Evolutionary conservation across 2,329 filamentous ascomycete species (phyloP).

Genomic region (Cercospora sp.): DNA sequence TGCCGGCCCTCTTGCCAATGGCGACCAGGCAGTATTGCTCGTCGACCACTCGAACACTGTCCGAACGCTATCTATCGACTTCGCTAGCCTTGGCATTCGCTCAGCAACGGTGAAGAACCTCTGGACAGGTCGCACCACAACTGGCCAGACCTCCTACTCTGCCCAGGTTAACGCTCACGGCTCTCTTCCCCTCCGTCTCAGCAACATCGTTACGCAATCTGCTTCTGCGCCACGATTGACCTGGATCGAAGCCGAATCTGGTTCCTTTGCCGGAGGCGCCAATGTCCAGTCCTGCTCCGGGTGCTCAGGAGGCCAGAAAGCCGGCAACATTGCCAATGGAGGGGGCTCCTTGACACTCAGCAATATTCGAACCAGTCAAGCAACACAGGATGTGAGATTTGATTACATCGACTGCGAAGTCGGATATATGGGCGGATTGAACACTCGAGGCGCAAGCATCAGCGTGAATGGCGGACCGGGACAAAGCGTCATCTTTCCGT

Average conservation of each 20-base stretch:
- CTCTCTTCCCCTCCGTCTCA: constrained; percentile 39
- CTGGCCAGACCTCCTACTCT: constrained; percentile 26
- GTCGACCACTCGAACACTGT: constrained; percentile 43
- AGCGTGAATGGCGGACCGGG: constrained; percentile 41
- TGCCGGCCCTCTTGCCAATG: constrained; percentile 41
- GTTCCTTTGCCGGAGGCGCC: constrained; percentile 37
- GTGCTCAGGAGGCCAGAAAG: constrained; percentile 39
- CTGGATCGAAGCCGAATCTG: constrained; percentile 40
- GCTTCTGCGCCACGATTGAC: constrained; percentile 19
- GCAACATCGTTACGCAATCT: constrained; percentile 33
- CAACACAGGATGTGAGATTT: constrained; percentile 39
- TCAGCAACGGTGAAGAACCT: constrained; percentile 42
- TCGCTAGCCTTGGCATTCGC: constrained; percentile 37
- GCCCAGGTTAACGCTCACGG: constrained; percentile 34
- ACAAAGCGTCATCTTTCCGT: constrained; percentile 42
- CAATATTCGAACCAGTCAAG: constrained; percentile 33
- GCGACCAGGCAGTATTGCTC: constrained; percentile 40
- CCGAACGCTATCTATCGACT: constrained; percentile 37
- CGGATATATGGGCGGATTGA: constrained; percentile 37
- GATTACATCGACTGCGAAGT: constrained; percentile 48
- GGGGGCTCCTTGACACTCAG: constrained; percentile 31
- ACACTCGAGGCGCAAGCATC: constrained; percentile 42
- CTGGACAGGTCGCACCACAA: constrained; percentile 35
- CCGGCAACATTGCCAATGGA: constrained; percentile 33
- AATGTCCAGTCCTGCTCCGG: constrained; percentile 36